Evolutionary conservation across 108 stramenopile species (phyloP).

Genomic region (Skeletonema marinoi): DNA sequence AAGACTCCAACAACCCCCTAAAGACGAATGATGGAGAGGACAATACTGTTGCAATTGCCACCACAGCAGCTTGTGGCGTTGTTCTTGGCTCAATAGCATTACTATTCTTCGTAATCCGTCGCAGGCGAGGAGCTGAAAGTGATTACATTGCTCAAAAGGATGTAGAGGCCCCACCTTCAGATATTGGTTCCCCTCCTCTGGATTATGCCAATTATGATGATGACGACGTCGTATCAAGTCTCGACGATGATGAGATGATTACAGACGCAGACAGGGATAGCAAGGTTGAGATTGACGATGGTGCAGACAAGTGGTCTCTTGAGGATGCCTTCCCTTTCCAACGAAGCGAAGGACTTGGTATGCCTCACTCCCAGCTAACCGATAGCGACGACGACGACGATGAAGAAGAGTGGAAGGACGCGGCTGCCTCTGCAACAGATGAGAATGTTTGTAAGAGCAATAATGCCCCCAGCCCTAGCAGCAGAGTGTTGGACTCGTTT

Average conservation of each 20-base stretch:
- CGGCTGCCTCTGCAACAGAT: not conserved
- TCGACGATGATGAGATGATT: not conserved
- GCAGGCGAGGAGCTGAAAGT: slow-evolving; percentile 22
- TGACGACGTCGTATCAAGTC: slow-evolving; percentile 2
- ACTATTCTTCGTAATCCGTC: slow-evolving; percentile 9
- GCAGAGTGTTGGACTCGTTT: not conserved
- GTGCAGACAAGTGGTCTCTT: slow-evolving; percentile 31
- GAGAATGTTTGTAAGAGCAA: not conserved
- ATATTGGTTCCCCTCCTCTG: not conserved
- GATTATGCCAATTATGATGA: slow-evolving; percentile 6
- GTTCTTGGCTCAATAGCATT: slow-evolving; percentile 3
- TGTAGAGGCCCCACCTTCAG: not conserved
- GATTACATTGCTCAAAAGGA: slow-evolving; percentile 11
- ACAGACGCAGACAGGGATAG: not conserved
- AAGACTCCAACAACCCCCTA: not conserved
- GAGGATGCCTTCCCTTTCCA: slow-evolving; percentile 18
- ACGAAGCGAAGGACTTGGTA: not conserved
- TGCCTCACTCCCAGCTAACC: not conserved
- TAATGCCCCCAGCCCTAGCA: not conserved
- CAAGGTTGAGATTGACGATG: slow-evolving; percentile 3
- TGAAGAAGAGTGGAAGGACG: not conserved
- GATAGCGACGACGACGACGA: slow-evolving; percentile 12
- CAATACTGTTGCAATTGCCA: slow-evolving; percentile 10
- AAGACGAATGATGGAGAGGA: not conserved
- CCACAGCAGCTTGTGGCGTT: slow-evolving; percentile 11